Evolutionary conservation across 1,284 basidiomycete genomes (phyloP).

Genomic region (Peniophora sp.): DNA sequence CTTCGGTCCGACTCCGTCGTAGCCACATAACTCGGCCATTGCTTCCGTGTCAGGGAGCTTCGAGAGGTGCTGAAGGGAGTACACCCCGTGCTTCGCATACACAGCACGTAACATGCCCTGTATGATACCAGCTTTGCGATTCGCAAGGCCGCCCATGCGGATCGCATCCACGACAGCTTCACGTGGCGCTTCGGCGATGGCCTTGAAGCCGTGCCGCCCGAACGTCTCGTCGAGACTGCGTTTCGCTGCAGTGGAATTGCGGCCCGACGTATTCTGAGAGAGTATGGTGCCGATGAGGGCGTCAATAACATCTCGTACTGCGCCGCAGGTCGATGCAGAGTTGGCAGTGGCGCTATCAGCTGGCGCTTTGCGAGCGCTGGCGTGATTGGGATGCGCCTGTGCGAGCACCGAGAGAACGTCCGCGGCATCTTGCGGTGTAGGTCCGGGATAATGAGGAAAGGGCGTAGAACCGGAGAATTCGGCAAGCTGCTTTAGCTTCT

Average conservation of each 20-base stretch:
- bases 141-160: constrained; percentile 63
- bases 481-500: constrained; percentile 3
- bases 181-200: constrained; percentile 45
- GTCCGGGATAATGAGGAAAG: constrained; percentile 2
- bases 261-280: constrained; percentile 64
- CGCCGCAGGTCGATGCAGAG: constrained; percentile 45
- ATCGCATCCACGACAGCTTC: constrained; percentile 53
- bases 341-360: constrained; percentile 22
- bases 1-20: constrained; percentile 71
- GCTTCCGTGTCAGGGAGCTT: constrained; percentile 49
- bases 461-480: constrained; percentile 4
- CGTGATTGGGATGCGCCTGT: constrained; percentile 21
- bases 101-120: constrained; percentile 47
- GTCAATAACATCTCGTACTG: constrained; percentile 60
- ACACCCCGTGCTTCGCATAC: constrained; percentile 44
- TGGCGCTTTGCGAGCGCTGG: constrained; percentile 11
- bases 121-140: constrained; percentile 67
- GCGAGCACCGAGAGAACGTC: constrained; percentile 23
- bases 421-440: constrained; percentile 6
- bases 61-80: constrained; percentile 51
- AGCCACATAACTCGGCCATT: constrained; percentile 63
- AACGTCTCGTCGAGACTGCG: constrained; percentile 48
- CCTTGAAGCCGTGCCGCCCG: constrained; percentile 53
- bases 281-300: constrained; percentile 66
- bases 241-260: constrained; percentile 63